Conservation (phyloP, 305 asterid genomes). For the Solanum hybrid region DNA sequence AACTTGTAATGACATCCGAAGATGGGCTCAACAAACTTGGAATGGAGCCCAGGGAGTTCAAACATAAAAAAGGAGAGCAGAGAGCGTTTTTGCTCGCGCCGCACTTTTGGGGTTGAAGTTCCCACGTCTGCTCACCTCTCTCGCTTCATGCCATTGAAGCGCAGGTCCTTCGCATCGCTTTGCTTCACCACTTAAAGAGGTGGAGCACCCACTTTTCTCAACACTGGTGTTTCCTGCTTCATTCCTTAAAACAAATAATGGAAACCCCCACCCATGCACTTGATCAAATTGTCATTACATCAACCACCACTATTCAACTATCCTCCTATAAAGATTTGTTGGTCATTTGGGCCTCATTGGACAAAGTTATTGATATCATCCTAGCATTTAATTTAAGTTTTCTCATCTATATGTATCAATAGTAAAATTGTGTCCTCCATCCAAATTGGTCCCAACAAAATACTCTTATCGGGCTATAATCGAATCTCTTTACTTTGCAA, state of each 20-base stretch:
- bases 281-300: neutral
- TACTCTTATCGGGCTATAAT: neutral
- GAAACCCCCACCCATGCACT: neutral
- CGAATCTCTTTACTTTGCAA: neutral
- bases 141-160: neutral
- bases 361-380: neutral
- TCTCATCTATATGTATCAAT: neutral
- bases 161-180: neutral
- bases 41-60: neutral
- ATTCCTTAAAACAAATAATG: neutral
- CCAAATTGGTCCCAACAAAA: neutral
- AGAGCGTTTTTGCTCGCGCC: neutral
- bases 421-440: neutral
- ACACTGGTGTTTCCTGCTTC: neutral
- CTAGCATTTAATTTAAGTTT: neutral
- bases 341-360: neutral
- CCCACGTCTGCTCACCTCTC: neutral
- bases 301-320: neutral
- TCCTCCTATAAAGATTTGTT: neutral
- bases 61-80: neutral
- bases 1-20: neutral
- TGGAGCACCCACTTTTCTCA: neutral
- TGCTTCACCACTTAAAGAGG: neutral
- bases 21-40: neutral
- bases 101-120: neutral